Percentiles rank a stretch among this genome's conserved stretches.
These are phyloP conservation scores for Lasiodiplodia sp. DNA, from an alignment of 2,329 filamentous ascomycete genomes.

Conservation along the genomic window DNA sequence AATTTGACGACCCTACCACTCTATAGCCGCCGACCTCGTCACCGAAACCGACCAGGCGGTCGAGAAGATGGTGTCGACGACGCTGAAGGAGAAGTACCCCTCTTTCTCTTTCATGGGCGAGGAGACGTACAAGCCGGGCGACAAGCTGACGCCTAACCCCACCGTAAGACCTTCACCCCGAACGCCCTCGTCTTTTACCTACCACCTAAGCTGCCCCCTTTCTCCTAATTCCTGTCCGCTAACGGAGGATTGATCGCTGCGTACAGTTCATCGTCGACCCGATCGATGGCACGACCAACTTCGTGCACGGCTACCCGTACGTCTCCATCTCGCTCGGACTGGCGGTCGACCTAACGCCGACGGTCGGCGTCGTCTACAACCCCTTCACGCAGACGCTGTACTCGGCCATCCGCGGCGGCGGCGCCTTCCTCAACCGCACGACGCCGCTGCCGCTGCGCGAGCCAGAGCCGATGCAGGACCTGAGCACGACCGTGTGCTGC, in stretches of 20 bases:
- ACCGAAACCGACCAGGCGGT: conserved; percentile 70
- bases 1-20: too few species aligned
- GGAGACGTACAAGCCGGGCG: conserved; percentile 75
- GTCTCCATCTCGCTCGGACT: conserved; percentile 81
- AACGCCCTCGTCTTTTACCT: neutral
- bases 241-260: neutral
- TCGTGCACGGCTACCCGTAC: conserved; percentile 77
- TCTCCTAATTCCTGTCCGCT: neutral
- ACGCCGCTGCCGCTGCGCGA: conserved; percentile 56
- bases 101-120: conserved; percentile 68
- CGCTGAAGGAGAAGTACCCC: conserved; percentile 61
- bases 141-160: conserved; percentile 59
- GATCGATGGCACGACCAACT: conserved; percentile 84
- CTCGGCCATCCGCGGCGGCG: conserved; percentile 72
- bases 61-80: conserved; percentile 63
- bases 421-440: conserved; percentile 60
- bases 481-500: conserved; percentile 71
- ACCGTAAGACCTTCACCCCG: neutral
- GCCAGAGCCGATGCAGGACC: conserved; percentile 61
- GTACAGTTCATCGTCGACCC: conserved; percentile 71
- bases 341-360: conserved; percentile 64
- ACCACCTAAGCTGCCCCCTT: neutral
- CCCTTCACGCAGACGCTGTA: conserved; percentile 75
- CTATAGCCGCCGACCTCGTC: conserved; percentile 65
- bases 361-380: conserved; percentile 81